Percentiles rank a stretch among this genome's conserved stretches.
Conservation (phyloP, 768 basidiomycete genomes). For the Leucocoprinus leucothites region DNA sequence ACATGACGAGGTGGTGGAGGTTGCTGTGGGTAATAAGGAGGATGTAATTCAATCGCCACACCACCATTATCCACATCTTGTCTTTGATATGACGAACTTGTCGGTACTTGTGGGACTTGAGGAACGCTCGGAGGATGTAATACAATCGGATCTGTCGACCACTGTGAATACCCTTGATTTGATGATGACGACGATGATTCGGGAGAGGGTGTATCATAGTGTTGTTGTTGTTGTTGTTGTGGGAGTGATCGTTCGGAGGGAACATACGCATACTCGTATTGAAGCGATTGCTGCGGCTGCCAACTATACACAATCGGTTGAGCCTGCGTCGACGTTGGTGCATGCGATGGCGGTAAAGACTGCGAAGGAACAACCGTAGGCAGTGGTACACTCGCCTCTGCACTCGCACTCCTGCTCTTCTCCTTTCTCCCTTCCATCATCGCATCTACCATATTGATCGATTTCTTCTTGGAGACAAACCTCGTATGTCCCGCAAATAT, state of each 20-base stretch:
- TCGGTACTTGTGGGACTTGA: neutral
- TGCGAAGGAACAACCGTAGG: too few relatives aligned
- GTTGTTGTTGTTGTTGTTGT: too few relatives aligned
- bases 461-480: slow-evolving; percentile 54
- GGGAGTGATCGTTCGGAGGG: slow-evolving; percentile 1
- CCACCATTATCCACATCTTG: neutral
- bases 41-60: neutral
- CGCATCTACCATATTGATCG: slow-evolving; percentile 6
- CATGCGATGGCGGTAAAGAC: too few relatives aligned
- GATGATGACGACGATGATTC: neutral
- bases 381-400: too few relatives aligned
- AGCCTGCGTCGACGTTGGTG: too few relatives aligned
- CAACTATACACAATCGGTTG: too few relatives aligned
- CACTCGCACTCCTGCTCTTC: too few relatives aligned
- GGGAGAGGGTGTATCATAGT: neutral
- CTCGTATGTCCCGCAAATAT: slow-evolving; percentile 69
- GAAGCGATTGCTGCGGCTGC: slow-evolving; percentile 1
- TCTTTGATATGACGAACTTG: neutral
- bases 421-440: too few relatives aligned
- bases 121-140: slow-evolving; percentile 1
- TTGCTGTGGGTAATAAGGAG: slow-evolving; percentile 1
- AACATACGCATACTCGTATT: slow-evolving; percentile 12
- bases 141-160: slow-evolving; percentile 9
- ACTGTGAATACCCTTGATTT: neutral
- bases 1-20: neutral